These are phyloP conservation scores for Trichomonascus vanleenenianus DNA, from an alignment of 805 yeast species.

Conservation along the genomic window DNA sequence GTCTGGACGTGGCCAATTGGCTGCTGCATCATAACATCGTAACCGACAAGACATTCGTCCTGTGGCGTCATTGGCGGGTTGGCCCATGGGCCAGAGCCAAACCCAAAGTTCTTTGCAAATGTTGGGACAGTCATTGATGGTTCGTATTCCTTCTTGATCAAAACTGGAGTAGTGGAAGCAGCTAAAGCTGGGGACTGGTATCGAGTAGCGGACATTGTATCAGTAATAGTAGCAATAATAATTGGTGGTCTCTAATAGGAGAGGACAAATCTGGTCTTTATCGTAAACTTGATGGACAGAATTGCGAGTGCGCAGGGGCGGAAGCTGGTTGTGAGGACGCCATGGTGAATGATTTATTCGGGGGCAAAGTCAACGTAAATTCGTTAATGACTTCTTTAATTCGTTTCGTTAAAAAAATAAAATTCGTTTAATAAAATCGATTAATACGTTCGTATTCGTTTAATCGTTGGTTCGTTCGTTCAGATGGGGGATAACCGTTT, in stretches of 20 bases:
- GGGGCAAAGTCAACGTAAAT: not conserved
- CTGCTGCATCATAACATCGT: no score
- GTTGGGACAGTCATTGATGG: no score
- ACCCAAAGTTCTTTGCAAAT: no score
- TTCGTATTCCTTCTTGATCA: no score
- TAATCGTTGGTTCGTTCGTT: not conserved
- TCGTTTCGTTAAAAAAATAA: not conserved
- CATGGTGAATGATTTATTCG: not conserved
- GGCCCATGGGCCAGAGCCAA: no score
- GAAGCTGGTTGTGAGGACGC: not conserved
- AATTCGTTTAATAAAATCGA: not conserved
- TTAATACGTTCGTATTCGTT: constrained; percentile 3
- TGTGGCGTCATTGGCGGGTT: not conserved
- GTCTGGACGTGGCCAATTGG: no score
- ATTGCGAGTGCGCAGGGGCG: not conserved
- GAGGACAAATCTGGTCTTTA: not conserved
- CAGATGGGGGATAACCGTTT: not conserved
- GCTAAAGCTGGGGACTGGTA: no score
- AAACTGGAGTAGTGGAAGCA: no score
- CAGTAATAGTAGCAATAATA: not conserved
- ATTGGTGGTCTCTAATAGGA: no score
- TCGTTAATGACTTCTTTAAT: not conserved
- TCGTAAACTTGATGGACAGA: not conserved
- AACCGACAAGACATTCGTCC: no score
- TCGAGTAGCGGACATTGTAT: not conserved